phyloP scores from a whole-genome alignment of 2,329 filamentous ascomycete species.

The Epichloe amarillans region DNA sequence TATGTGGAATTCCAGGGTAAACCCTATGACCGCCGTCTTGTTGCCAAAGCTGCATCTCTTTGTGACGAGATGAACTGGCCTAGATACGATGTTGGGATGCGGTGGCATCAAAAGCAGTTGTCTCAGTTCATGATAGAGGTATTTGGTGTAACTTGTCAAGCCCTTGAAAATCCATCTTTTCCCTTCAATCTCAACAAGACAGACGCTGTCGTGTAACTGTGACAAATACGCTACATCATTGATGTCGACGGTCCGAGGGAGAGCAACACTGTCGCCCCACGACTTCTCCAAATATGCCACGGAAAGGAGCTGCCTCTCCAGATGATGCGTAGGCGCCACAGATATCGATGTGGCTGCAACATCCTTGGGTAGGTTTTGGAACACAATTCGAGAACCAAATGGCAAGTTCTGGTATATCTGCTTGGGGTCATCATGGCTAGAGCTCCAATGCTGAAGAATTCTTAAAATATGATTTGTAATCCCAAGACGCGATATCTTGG shows the following conservation, averaged over 20 bases:
- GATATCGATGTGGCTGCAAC: conserved; percentile 31
- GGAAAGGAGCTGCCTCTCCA: conserved; percentile 39
- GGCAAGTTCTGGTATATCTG: conserved; percentile 32
- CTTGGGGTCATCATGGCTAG: conserved; percentile 15
- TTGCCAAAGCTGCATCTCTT: conserved; percentile 43
- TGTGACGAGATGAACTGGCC: conserved; percentile 39
- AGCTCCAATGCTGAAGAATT: conserved; percentile 39
- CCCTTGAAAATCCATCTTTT: conserved; percentile 43
- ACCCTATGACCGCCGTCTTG: conserved; percentile 42
- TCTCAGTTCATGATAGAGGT: conserved; percentile 47
- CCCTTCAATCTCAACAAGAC: conserved; percentile 32
- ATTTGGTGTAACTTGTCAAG: conserved; percentile 42
- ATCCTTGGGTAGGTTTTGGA: conserved; percentile 36
- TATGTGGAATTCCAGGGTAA: conserved; percentile 39
- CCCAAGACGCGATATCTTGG: conserved; percentile 33
- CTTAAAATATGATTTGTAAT: conserved; percentile 41
- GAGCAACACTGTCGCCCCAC: conserved; percentile 28
- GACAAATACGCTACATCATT: conserved; percentile 33
- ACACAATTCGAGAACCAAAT: conserved; percentile 44
- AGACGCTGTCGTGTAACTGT: conserved; percentile 47
- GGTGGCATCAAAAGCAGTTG: conserved; percentile 37
- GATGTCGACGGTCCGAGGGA: conserved; percentile 37
- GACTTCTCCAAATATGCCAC: conserved; percentile 25
- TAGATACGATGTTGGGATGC: conserved; percentile 39
- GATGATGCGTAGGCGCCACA: conserved; percentile 35